Percentiles rank a stretch among this genome's conserved stretches.
Conservation (phyloP, 352 stramenopile genomes). For the Pythium utonaiense region DNA sequence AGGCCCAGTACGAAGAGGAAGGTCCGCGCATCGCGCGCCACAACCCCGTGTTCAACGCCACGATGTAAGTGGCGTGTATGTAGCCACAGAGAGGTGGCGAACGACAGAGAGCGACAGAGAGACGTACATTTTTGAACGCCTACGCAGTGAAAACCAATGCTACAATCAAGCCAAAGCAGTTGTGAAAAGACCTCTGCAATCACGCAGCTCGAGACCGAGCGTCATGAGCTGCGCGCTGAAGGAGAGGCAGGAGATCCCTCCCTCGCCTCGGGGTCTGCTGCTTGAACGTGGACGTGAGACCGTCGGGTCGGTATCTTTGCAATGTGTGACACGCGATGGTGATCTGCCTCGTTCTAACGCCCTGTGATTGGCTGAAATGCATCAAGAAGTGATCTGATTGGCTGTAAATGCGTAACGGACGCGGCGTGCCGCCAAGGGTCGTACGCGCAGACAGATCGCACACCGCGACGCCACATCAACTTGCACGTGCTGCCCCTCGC, state of each 20-base stretch:
- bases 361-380: conserved; percentile 15
- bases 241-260: too few species aligned
- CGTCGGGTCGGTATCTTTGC: conserved; percentile 5
- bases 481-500: background rate
- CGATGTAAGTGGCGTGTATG: conserved; percentile 89
- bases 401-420: background rate
- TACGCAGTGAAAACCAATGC: background rate
- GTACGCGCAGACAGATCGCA: background rate
- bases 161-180: background rate
- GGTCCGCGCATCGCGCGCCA: conserved; percentile 92
- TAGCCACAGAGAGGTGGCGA: too few species aligned
- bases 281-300: too few species aligned
- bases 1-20: conserved; percentile 96
- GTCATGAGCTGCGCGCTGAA: too few species aligned
- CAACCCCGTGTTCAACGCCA: conserved; percentile 94
- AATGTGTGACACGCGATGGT: conserved; percentile 5
- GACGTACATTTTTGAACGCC: background rate
- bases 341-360: background rate
- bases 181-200: too few species aligned
- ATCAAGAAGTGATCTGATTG: background rate
- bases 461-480: background rate
- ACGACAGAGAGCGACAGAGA: background rate
- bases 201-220: too few species aligned
- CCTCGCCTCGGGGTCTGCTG: too few species aligned
- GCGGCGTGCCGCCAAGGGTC: background rate